phyloP scores from a whole-genome alignment of 768 basidiomycete genomes.

The Kwoniella botswanensis region DNA sequence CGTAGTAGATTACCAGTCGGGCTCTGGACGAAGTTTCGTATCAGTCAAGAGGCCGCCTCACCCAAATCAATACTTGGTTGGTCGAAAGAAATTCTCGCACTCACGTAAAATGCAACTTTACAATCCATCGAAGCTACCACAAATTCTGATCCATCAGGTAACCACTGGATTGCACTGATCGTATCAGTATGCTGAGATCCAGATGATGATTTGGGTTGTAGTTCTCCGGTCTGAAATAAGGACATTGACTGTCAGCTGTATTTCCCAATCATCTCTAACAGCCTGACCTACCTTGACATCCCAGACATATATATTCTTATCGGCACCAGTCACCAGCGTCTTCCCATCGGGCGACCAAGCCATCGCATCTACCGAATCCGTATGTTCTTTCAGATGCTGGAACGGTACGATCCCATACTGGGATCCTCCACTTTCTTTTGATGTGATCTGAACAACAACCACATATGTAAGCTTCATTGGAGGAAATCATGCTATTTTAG shows the following conservation, averaged over 20 bases:
- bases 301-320: conserved; percentile 85
- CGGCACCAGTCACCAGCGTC: conserved; percentile 79
- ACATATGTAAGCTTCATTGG: not conserved
- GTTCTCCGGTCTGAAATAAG: conserved; percentile 30
- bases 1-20: conserved; percentile 73
- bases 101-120: conserved; percentile 61
- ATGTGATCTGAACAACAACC: not conserved
- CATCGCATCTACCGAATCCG: conserved; percentile 74
- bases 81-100: conserved; percentile 57
- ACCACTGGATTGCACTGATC: conserved; percentile 84
- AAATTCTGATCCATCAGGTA: conserved; percentile 86
- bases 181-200: conserved; percentile 69
- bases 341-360: conserved; percentile 93
- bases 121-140: conserved; percentile 86
- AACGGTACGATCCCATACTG: conserved; percentile 61
- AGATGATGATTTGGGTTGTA: conserved; percentile 22
- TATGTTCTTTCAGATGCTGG: conserved; percentile 69
- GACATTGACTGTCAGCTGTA: not conserved
- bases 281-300: conserved; percentile 71
- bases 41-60: not conserved
- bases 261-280: not conserved
- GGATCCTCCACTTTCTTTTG: conserved; percentile 13
- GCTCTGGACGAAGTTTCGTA: conserved; percentile 62
- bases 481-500: no score
- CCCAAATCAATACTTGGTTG: not conserved